Evolutionary conservation across 176 grass and related monocot species (phyloP).

Genomic region (Phoenix dactylifera): DNA sequence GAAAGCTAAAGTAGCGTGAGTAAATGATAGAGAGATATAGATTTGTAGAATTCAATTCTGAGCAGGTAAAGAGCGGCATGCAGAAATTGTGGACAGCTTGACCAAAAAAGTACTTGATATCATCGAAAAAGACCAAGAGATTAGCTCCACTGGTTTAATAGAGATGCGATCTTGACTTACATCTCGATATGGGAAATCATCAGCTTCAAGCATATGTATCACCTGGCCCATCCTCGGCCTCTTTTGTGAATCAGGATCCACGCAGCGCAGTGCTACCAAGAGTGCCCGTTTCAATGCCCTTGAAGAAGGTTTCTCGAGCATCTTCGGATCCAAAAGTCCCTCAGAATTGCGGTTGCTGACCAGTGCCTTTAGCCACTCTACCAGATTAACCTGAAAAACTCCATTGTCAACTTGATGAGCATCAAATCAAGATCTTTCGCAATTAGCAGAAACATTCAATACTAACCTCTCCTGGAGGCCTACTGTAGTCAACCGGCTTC

Average conservation of each 20-base stretch:
- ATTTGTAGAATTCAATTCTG: too few species aligned
- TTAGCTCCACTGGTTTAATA: not conserved
- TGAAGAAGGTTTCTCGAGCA: constrained; percentile 73
- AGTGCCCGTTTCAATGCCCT: constrained; percentile 83
- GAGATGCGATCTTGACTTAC: constrained; percentile 28
- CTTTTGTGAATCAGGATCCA: constrained; percentile 90
- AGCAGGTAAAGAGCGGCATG: too few species aligned
- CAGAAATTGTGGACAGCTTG: too few species aligned
- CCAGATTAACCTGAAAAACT: constrained; percentile 79
- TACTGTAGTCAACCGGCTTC: constrained; percentile 8
- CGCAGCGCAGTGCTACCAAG: constrained; percentile 80
- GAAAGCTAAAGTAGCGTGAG: too few species aligned
- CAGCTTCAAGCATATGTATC: constrained; percentile 98
- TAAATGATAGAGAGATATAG: too few species aligned
- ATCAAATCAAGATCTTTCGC: not conserved
- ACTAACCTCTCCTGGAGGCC: constrained; percentile 48
- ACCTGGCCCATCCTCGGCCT: constrained; percentile 95
- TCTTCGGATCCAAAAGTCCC: constrained; percentile 94
- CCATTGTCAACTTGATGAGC: not conserved
- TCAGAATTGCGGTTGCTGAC: constrained; percentile 93
- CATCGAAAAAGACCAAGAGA: too few species aligned
- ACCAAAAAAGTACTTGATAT: too few species aligned
- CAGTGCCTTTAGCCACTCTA: constrained; percentile 94
- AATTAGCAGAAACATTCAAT: constrained; percentile 1
- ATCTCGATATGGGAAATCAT: constrained; percentile 97